Evolutionary conservation across 2,329 filamentous ascomycete species (phyloP), one percentile per base, ranked within the genome.

Genomic region (Penicillium concentricum): DNA sequence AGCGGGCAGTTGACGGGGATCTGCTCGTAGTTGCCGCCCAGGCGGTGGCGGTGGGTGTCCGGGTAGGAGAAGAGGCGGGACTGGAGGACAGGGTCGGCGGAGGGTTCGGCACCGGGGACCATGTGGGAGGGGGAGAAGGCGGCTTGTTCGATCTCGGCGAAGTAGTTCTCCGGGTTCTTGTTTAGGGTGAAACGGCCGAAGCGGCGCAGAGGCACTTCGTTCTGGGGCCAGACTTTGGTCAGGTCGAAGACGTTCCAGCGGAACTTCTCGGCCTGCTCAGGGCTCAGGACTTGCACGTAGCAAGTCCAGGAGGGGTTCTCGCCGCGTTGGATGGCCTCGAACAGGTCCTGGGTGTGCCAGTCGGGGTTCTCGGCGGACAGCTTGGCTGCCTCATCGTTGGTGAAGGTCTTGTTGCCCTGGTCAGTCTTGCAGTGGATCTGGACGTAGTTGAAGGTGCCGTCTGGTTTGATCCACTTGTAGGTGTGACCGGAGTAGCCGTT

Each of bases 21-120:
- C 67, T 87, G 83, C 62, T 86, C 81, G 72, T 86, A 87, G 75
- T 88, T 88, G 49, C 78, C 78, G 34, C 85, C 85, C 3, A 87
- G 74, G 43, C 86, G 83, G 72, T 88, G 82, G 37, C 84, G 81
- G 59, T 87, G 84, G 24, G 85, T 86, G 67, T 90, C 87, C 12
- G 85, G 83, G 74, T 89, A 89, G 1, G 86, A 88, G 79, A 89
- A 89, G 39, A 89, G 79, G 54, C 87, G 85, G 38, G 82, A 83
- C 72, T 90, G 87, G 3, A 90, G 78, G 37, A 90, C 85, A 1
- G 87, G 87, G 64, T 90, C 87, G 61, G 85, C 85, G 10, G 86
- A 88, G 15, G 86, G 83, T 72, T 89, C 87, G 55, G 87, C 83
- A 51, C 87, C 87, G 4, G 87, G 86, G 4, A 84, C 80, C 72